These are phyloP conservation scores for Candida verbasci DNA, from an alignment of 805 yeast genomes.

Conservation along the genomic window DNA sequence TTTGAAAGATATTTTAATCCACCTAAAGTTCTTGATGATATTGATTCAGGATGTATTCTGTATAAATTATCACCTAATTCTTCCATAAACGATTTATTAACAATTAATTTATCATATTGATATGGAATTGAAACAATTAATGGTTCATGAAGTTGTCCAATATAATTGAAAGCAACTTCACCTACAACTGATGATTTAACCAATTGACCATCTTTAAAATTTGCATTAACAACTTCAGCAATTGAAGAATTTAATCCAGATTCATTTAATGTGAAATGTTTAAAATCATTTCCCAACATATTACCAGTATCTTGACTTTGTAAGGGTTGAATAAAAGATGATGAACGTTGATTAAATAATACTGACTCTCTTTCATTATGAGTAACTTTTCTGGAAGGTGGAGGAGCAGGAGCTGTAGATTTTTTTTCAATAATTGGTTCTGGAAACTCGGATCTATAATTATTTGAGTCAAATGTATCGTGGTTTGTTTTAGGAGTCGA, in stretches of 20 bases:
- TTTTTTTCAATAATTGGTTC: conserved; percentile 1
- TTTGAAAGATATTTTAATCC: conserved; percentile 72
- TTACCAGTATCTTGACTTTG: conserved; percentile 38
- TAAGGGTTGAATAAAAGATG: conserved; percentile 19
- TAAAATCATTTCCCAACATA: conserved; percentile 20
- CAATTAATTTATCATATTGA: conserved; percentile 47
- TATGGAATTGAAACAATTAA: conserved; percentile 38
- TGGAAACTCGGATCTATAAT: too few relatives aligned
- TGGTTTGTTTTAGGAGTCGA: conserved; percentile 23
- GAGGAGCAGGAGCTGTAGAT: conserved; percentile 42
- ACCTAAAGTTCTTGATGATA: conserved; percentile 65
- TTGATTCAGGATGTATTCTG: conserved; percentile 43
- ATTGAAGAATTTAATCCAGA: conserved; percentile 75
- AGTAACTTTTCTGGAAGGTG: conserved; percentile 51
- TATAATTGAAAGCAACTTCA: conserved; percentile 77
- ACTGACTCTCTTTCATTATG: conserved; percentile 26
- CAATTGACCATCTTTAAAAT: conserved; percentile 63
- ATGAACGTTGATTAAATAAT: conserved; percentile 11
- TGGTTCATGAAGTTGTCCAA: conserved; percentile 15
- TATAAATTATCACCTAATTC: conserved; percentile 29
- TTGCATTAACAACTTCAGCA: conserved; percentile 81
- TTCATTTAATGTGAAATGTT: conserved; percentile 27
- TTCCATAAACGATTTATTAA: conserved; percentile 34
- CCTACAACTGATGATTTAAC: conserved; percentile 66
- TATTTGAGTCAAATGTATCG: conserved; percentile 3